A percentile compares a stretch with the other conserved stretches of the same genome.
Conservation (phyloP, 1,284 basidiomycete species). For the Ceratobasidium sp. region DNA sequence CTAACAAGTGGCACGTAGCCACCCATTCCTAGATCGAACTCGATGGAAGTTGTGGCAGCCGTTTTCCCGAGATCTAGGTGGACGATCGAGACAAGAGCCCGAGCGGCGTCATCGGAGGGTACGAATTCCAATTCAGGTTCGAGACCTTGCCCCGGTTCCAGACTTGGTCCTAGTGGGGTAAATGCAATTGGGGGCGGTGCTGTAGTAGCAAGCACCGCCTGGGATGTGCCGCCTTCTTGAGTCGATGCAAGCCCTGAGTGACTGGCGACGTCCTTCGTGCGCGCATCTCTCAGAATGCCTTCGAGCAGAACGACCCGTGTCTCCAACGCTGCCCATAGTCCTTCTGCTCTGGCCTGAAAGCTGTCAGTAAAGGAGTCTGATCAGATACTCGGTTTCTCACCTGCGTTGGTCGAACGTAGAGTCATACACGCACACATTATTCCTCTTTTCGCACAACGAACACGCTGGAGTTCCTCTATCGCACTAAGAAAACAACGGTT, state of each 20-base stretch:
- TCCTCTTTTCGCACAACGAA: slow-evolving; percentile 31
- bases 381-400: background rate
- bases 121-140: background rate
- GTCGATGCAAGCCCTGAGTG: background rate
- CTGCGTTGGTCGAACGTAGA: slow-evolving; percentile 29
- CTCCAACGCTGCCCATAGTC: slow-evolving; percentile 35
- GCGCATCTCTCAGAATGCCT: slow-evolving; percentile 18
- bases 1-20: background rate
- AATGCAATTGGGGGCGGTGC: background rate
- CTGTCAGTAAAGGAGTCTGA: background rate
- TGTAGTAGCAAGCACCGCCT: background rate
- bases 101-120: too few species aligned
- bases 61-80: background rate
- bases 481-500: slow-evolving; percentile 21
- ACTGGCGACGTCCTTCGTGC: background rate
- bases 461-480: slow-evolving; percentile 25
- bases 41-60: background rate
- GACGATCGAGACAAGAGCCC: too few species aligned
- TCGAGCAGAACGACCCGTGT: slow-evolving; percentile 16
- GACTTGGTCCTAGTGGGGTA: background rate
- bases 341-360: slow-evolving; percentile 24
- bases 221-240: slow-evolving; percentile 1
- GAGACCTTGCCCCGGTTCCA: background rate
- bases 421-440: slow-evolving; percentile 28
- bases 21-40: slow-evolving; percentile 14